These are phyloP conservation scores for Aspergillus quadricinctus DNA, from an alignment of 2,329 filamentous ascomycete species.

Conservation along the genomic window DNA sequence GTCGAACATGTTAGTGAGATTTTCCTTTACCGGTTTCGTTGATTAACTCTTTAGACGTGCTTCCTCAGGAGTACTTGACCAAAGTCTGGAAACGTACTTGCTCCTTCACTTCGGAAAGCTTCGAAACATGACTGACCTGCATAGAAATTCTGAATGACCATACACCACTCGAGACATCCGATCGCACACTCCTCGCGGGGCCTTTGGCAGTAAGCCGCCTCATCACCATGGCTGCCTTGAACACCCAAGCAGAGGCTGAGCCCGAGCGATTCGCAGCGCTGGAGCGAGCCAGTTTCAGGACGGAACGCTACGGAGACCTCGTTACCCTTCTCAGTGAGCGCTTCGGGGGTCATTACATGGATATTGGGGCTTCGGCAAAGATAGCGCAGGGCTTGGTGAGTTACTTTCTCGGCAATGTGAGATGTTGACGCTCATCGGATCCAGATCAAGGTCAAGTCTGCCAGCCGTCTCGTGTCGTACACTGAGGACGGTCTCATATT, in stretches of 20 bases:
- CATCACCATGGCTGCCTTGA: constrained; percentile 26
- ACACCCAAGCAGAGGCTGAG: constrained; percentile 26
- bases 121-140: neutral
- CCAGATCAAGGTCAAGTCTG: constrained; percentile 42
- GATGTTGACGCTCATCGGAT: too few relatives aligned
- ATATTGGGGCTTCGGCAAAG: constrained; percentile 41
- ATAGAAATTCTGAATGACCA: neutral
- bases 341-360: constrained; percentile 47
- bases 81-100: neutral
- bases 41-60: neutral
- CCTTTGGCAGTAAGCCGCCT: constrained; percentile 22
- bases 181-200: constrained; percentile 7
- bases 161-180: neutral
- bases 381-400: constrained; percentile 20
- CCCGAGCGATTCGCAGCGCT: constrained; percentile 40
- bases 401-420: too few relatives aligned
- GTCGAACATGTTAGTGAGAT: constrained; percentile 28
- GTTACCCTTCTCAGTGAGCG: constrained; percentile 39
- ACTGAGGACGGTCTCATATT: constrained; percentile 41
- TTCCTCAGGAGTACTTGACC: neutral
- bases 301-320: constrained; percentile 37
- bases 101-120: neutral
- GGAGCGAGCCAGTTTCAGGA: constrained; percentile 39
- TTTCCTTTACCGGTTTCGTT: constrained; percentile 5
- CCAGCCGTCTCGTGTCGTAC: constrained; percentile 17